Evolutionary conservation across 1,284 basidiomycete genomes (phyloP).

Genomic region (Cryptococcus sp.): DNA sequence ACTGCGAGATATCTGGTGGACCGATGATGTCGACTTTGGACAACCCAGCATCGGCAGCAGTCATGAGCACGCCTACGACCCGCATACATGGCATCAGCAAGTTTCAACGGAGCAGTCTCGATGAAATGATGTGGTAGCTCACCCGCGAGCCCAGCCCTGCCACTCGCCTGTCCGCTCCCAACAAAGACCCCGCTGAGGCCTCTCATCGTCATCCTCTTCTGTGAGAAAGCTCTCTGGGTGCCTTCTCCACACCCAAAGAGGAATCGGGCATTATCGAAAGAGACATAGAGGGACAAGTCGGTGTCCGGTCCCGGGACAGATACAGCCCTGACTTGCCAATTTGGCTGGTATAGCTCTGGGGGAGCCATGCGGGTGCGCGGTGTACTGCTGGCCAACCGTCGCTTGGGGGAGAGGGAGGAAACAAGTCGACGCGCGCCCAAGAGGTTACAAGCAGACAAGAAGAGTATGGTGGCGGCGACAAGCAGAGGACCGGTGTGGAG

Average conservation of each 20-base stretch:
- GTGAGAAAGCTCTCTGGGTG: constrained; percentile 69
- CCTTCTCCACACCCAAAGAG: constrained; percentile 85
- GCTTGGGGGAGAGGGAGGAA: too few relatives aligned
- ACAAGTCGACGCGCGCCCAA: too few relatives aligned
- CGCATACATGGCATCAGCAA: neutral
- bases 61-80: constrained; percentile 73
- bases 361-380: neutral
- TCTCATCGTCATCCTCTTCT: constrained; percentile 66
- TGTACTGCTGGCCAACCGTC: too few relatives aligned
- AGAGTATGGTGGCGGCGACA: too few relatives aligned
- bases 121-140: constrained; percentile 30
- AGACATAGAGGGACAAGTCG: constrained; percentile 70
- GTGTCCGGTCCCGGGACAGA: constrained; percentile 67
- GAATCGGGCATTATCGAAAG: constrained; percentile 76
- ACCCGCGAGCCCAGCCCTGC: constrained; percentile 69
- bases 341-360: constrained; percentile 15
- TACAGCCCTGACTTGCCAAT: constrained; percentile 51
- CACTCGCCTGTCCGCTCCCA: constrained; percentile 64
- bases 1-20: constrained; percentile 69
- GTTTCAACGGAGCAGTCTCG: too few relatives aligned
- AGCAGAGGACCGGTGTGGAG: too few relatives aligned
- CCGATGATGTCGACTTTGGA: constrained; percentile 66
- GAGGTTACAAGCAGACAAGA: too few relatives aligned
- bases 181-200: constrained; percentile 72
- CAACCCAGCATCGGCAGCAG: constrained; percentile 70